phyloP scores from a whole-genome alignment of 768 basidiomycete genomes.

The Boletus reticuloceps region DNA sequence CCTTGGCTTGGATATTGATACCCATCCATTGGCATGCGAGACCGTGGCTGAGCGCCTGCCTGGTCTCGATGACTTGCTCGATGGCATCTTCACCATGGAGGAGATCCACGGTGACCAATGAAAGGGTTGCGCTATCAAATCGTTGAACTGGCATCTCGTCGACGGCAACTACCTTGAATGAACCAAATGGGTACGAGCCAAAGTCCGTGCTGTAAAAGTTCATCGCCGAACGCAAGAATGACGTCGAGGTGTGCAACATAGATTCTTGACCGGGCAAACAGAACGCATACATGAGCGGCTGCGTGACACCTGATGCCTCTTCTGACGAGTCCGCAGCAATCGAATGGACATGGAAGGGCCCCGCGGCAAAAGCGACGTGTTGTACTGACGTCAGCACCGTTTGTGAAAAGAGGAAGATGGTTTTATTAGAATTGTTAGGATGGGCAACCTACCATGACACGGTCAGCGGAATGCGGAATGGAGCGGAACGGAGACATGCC shows the following conservation, averaged over 20 bases:
- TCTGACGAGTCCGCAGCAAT: slow-evolving; percentile 65
- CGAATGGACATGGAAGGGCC: slow-evolving; percentile 81
- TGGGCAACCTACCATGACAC: slow-evolving; percentile 68
- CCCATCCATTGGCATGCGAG: slow-evolving; percentile 97
- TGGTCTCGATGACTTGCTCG: slow-evolving; percentile 89
- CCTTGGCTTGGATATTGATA: slow-evolving; percentile 91
- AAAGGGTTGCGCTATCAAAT: slow-evolving; percentile 82
- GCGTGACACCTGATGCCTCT: slow-evolving; percentile 59
- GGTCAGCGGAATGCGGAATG: slow-evolving; percentile 4
- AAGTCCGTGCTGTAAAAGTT: slow-evolving; percentile 88
- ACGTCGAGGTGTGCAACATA: slow-evolving; percentile 64
- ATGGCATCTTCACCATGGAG: slow-evolving; percentile 86
- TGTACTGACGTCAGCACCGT: slow-evolving; percentile 88
- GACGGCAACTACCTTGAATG: slow-evolving; percentile 93
- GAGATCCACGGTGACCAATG: slow-evolving; percentile 75
- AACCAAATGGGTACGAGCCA: slow-evolving; percentile 94
- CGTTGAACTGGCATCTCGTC: slow-evolving; percentile 81
- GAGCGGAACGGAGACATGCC: slow-evolving; percentile 42
- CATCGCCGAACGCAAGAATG: slow-evolving; percentile 86
- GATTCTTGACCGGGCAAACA: slow-evolving; percentile 87
- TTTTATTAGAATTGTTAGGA: slow-evolving; percentile 90
- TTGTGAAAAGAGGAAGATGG: slow-evolving; percentile 91
- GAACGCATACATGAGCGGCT: slow-evolving; percentile 85
- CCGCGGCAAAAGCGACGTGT: slow-evolving; percentile 93
- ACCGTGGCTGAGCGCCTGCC: slow-evolving; percentile 82